Conservation (phyloP, 208 protist genomes). For the Wallacemonas sp. region DNA sequence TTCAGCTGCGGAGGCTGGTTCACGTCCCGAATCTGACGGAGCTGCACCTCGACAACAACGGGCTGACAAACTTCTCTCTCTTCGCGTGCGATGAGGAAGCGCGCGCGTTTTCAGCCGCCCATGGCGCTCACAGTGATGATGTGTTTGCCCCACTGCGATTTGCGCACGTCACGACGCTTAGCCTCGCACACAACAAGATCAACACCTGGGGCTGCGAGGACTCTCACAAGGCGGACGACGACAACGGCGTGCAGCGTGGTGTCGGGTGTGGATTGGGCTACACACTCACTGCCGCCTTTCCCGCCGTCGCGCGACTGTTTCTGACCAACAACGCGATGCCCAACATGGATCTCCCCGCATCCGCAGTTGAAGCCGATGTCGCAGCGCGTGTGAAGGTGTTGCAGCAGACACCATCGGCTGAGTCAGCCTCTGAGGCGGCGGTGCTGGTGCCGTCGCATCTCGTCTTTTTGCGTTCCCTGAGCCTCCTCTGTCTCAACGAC, state of each 20-base stretch:
- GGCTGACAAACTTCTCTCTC: constrained; percentile 36
- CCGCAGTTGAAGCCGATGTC: constrained; percentile 14
- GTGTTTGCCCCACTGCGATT: constrained; percentile 28
- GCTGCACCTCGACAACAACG: constrained; percentile 83
- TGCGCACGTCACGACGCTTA: constrained; percentile 64
- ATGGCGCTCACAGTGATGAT: too few relatives aligned
- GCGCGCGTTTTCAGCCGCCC: background rate
- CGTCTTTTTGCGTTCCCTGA: constrained; percentile 49
- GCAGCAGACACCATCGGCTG: background rate
- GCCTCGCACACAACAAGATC: constrained; percentile 75
- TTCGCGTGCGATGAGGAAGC: constrained; percentile 18
- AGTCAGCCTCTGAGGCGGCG: background rate
- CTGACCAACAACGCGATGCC: constrained; percentile 68
- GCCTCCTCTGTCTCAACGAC: constrained; percentile 74
- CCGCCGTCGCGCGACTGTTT: constrained; percentile 60
- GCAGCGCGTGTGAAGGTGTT: background rate
- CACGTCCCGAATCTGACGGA: constrained; percentile 56
- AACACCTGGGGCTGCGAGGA: constrained; percentile 43
- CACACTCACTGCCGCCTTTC: constrained; percentile 51
- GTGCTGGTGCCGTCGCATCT: constrained; percentile 21
- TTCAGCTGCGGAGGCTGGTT: constrained; percentile 52
- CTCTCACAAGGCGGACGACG: background rate
- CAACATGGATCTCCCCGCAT: constrained; percentile 32
- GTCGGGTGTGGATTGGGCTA: constrained; percentile 32
- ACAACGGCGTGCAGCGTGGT: background rate